These are phyloP conservation scores for Backusella parvicylindrica DNA, from an alignment of 192 early-diverging fungal genomes.

Conservation along the genomic window DNA sequence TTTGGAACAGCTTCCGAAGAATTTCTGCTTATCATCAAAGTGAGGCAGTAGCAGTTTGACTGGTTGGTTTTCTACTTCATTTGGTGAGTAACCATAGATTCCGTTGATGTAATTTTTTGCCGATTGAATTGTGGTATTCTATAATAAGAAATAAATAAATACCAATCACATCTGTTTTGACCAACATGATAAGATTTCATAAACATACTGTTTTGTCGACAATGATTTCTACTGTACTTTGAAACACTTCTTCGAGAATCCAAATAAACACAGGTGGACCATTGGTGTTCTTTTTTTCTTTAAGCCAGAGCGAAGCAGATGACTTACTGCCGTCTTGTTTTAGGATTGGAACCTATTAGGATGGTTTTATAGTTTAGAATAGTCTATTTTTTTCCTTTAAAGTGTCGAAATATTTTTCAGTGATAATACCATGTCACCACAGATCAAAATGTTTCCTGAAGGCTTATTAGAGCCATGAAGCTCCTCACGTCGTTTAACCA, in stretches of 20 bases:
- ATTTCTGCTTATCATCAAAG: slow-evolving; percentile 27
- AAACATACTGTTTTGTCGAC: slow-evolving; percentile 7
- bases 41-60: background rate
- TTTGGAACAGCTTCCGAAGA: slow-evolving; percentile 51
- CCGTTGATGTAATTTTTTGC: slow-evolving; percentile 42
- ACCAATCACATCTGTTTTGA: background rate
- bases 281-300: slow-evolving; percentile 43
- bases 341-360: slow-evolving; percentile 47
- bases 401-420: background rate
- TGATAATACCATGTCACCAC: slow-evolving; percentile 28
- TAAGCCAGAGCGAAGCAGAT: slow-evolving; percentile 60
- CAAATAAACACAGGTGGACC: slow-evolving; percentile 52
- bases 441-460: slow-evolving; percentile 18
- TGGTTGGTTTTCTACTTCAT: slow-evolving; percentile 35
- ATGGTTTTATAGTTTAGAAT: background rate
- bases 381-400: background rate
- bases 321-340: slow-evolving; percentile 50
- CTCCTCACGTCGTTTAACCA: slow-evolving; percentile 9
- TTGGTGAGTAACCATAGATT: slow-evolving; percentile 45
- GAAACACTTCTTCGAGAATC: slow-evolving; percentile 60
- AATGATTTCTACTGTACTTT: slow-evolving; percentile 28
- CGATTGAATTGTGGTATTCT: slow-evolving; percentile 44
- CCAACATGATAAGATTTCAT: background rate
- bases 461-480: background rate
- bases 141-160: background rate